These are phyloP conservation scores for Trametes polyzona DNA, from an alignment of 1,284 basidiomycete genomes.

Conservation along the genomic window DNA sequence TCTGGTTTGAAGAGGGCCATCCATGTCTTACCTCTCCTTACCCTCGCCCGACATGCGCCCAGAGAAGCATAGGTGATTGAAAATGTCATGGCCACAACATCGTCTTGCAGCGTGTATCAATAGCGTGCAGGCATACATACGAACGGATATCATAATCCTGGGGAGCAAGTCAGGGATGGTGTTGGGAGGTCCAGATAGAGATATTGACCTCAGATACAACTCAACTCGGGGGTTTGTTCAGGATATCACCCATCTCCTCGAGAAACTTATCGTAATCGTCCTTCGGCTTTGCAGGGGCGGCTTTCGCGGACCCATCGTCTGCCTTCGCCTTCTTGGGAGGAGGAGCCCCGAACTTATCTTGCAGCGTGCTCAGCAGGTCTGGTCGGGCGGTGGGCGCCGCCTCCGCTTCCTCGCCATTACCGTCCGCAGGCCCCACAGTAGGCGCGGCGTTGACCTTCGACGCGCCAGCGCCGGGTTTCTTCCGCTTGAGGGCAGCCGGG, in stretches of 20 bases:
- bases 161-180: no score
- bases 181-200: no score
- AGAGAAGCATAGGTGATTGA: no score
- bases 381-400: constrained; percentile 48
- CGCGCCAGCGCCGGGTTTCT: constrained; percentile 46
- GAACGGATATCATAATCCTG: no score
- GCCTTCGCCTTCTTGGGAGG: constrained; percentile 39
- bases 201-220: background rate
- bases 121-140: no score
- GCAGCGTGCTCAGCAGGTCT: constrained; percentile 66
- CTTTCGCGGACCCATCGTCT: constrained; percentile 8
- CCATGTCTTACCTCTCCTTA: no score
- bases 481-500: constrained; percentile 70
- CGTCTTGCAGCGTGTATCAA: no score
- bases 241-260: constrained; percentile 72
- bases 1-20: no score
- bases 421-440: constrained; percentile 42
- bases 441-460: constrained; percentile 69
- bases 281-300: constrained; percentile 44
- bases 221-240: constrained; percentile 6
- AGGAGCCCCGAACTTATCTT: constrained; percentile 50
- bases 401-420: constrained; percentile 36
- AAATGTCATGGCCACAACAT: no score
- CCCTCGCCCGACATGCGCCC: no score
- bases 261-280: constrained; percentile 79